Evolutionary conservation across 306 rosid genomes (phyloP).

Genomic region (Cicer bijugum): DNA sequence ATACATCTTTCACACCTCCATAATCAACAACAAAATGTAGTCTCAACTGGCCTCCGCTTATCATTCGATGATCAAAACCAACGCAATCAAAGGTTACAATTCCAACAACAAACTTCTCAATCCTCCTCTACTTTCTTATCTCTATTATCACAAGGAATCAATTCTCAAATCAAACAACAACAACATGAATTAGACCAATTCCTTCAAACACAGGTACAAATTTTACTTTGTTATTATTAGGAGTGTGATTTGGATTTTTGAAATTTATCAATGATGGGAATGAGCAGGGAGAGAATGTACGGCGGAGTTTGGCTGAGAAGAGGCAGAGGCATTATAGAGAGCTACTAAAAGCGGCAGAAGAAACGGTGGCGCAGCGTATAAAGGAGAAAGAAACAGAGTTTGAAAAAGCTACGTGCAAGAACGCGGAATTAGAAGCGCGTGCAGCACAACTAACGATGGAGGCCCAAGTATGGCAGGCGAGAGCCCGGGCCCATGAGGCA

Average conservation of each 20-base stretch:
- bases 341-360: constrained; percentile 72
- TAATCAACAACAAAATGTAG: constrained; percentile 69
- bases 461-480: constrained; percentile 86
- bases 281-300: constrained; percentile 69
- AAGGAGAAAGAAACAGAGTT: constrained; percentile 74
- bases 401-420: constrained; percentile 71
- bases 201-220: constrained; percentile 75
- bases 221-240: background rate
- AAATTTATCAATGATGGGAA: background rate
- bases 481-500: constrained; percentile 76
- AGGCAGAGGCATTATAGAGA: constrained; percentile 68
- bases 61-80: constrained; percentile 66
- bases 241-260: background rate
- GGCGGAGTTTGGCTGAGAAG: constrained; percentile 75
- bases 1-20: constrained; percentile 81
- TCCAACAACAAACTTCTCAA: constrained; percentile 44
- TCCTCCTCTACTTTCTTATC: constrained; percentile 55
- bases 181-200: constrained; percentile 72
- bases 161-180: constrained; percentile 76
- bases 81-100: constrained; percentile 44
- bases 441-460: constrained; percentile 78
- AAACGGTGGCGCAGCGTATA: constrained; percentile 54
- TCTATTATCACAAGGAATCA: constrained; percentile 54
- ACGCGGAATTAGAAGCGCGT: constrained; percentile 82
- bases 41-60: constrained; percentile 85